Evolutionary conservation across 1,139 yeast species (phyloP), one percentile per base, ranked within the genome.

Genomic region (Magnusiomyces sp.): DNA sequence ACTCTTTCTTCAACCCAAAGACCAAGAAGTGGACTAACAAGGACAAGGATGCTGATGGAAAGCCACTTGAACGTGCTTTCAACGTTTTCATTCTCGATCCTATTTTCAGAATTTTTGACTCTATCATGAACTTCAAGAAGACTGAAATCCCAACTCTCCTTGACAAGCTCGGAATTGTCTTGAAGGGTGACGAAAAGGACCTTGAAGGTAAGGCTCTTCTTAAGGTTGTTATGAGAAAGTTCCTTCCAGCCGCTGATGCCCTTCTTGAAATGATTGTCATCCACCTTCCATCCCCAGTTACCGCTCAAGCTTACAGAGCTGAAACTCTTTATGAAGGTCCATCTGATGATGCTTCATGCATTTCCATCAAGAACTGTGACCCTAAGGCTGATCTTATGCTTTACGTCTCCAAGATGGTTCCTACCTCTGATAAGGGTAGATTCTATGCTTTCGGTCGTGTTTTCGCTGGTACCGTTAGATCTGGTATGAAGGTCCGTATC

Each of bases 401-500:
- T 74, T 92, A 92, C 89, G 92, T 92, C 71, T 92, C 98, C 77
- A 92, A 92, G 95, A 92, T 92, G 98, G 97, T 92, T 67, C 98
- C 98, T 76, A 92, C 98, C 71, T 90, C 97, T 67, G 98, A 92
- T 77, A 92, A 90, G 83, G 98, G 98, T 83, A 90, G 98, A 81
- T 92, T 92, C 95, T 92, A 89, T 84, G 98, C 98, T 71, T 92
- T 92, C 80, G 98, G 98, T 76, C 94, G 98, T 83, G 97, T 92
- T 74, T 92, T 92, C 80, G 86, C 97, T 67, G 98, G 98, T 89
- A 92, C 97, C 70, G 97, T 92, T 69, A 86, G 77, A 74, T 87
- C 97, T 68, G 98, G 98, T 77, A 90, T 84, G 82, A 92, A 92
- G 87, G 95, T 92, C 71, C 87, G 98, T 81, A 92, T 92, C 71